These are phyloP conservation scores for Blastomyces parvus DNA, from an alignment of 2,329 filamentous ascomycete genomes.

Conservation along the genomic window DNA sequence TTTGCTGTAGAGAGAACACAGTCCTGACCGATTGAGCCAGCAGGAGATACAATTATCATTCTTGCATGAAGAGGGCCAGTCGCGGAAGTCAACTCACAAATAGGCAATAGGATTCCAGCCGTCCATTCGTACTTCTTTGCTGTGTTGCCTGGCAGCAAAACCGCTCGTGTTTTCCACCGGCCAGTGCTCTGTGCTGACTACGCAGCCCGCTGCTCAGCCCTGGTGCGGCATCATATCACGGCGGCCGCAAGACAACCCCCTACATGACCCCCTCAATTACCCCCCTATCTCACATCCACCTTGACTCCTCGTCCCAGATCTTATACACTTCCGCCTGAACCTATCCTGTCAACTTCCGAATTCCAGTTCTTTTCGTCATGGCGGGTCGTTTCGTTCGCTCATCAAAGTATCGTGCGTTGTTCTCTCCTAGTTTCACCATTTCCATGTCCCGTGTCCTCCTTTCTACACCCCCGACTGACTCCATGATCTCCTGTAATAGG, in stretches of 20 bases:
- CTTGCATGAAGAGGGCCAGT: no score
- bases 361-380: conserved; percentile 36
- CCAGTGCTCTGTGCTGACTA: not conserved
- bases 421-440: conserved; percentile 12
- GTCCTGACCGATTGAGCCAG: no score
- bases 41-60: no score
- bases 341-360: not conserved
- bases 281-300: not conserved
- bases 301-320: not conserved
- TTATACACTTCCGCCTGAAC: not conserved
- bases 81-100: not conserved
- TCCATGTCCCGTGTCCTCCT: conserved; percentile 8
- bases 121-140: not conserved
- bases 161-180: not conserved
- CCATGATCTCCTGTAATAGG: conserved; percentile 46
- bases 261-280: no score
- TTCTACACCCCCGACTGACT: conserved; percentile 16
- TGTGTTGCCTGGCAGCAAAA: not conserved
- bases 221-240: not conserved
- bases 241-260: no score
- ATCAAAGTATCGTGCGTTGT: conserved; percentile 56
- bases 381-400: conserved; percentile 63
- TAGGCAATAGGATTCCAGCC: not conserved
- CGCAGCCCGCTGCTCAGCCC: not conserved
- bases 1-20: no score